Evolutionary conservation across 2,329 filamentous ascomycete genomes (phyloP).

Genomic region (Aspergillus pseudoglaucus): DNA sequence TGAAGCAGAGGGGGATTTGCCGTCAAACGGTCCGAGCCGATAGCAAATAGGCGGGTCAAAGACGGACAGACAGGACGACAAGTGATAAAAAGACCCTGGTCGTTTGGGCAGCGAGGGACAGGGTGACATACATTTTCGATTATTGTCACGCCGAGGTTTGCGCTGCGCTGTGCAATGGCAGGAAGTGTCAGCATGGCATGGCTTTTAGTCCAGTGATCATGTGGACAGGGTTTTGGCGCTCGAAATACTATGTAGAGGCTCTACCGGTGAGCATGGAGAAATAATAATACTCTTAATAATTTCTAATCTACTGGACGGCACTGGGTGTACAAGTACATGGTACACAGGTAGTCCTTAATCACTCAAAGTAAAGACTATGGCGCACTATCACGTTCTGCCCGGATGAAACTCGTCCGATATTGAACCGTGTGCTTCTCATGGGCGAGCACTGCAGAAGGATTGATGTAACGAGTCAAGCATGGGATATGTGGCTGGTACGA

Average conservation of each 20-base stretch:
- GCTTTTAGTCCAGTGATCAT: background rate
- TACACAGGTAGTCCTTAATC: too few species aligned
- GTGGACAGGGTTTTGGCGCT: background rate
- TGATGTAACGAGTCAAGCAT: too few species aligned
- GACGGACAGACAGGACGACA: constrained; percentile 12
- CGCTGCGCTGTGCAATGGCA: background rate
- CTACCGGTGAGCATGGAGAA: too few species aligned
- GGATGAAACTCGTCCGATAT: too few species aligned
- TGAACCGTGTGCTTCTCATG: too few species aligned
- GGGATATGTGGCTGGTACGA: too few species aligned
- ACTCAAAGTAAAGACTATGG: too few species aligned
- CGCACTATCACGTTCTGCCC: too few species aligned
- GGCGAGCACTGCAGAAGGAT: too few species aligned
- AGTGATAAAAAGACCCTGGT: constrained; percentile 13
- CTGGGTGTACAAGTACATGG: too few species aligned
- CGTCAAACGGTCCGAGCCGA: constrained; percentile 24
- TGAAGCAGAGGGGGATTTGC: constrained; percentile 8
- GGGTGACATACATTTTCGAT: constrained; percentile 8
- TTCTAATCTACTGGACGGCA: too few species aligned
- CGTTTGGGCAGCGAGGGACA: constrained; percentile 25
- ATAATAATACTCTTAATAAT: too few species aligned
- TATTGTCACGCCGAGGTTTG: constrained; percentile 1
- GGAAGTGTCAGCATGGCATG: background rate
- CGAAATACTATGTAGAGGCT: background rate
- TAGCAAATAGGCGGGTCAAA: constrained; percentile 12